Percentiles rank a stretch among this genome's conserved stretches.
Evolutionary conservation across 805 yeast genomes (phyloP).

Genomic region (Tetrapisispora iriomotensis): DNA sequence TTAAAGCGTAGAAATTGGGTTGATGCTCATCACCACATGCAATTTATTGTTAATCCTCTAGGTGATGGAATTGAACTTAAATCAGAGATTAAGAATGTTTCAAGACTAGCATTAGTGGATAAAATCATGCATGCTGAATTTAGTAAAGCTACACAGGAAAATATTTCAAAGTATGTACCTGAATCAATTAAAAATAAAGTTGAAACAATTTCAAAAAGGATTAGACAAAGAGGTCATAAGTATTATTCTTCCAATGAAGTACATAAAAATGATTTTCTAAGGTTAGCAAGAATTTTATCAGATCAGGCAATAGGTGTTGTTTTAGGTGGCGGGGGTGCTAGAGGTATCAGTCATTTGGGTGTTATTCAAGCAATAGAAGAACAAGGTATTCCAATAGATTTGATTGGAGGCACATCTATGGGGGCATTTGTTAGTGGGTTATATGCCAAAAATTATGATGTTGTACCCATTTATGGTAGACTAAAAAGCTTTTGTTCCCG

Average conservation of each 20-base stretch:
- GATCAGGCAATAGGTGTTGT: slow-evolving; percentile 93
- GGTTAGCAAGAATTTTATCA: slow-evolving; percentile 80
- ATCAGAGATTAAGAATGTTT: slow-evolving; percentile 12
- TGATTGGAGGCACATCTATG: slow-evolving; percentile 93
- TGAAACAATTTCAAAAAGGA: slow-evolving; percentile 29
- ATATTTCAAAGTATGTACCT: slow-evolving; percentile 25
- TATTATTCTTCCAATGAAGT: slow-evolving; percentile 29
- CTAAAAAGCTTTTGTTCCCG: slow-evolving; percentile 80
- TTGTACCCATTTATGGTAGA: slow-evolving; percentile 84
- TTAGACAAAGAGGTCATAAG: slow-evolving; percentile 17
- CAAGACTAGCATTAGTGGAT: slow-evolving; percentile 17
- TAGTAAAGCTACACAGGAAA: slow-evolving; percentile 24
- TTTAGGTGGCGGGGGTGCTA: slow-evolving; percentile 95
- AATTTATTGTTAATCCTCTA: slow-evolving; percentile 34
- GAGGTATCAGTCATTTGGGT: slow-evolving; percentile 90
- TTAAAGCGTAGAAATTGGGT: slow-evolving; percentile 82
- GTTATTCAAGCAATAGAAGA: slow-evolving; percentile 85
- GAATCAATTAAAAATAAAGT: slow-evolving; percentile 30
- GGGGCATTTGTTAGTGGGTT: slow-evolving; percentile 95
- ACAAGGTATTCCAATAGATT: slow-evolving; percentile 85
- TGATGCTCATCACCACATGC: slow-evolving; percentile 85
- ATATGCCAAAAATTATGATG: slow-evolving; percentile 84
- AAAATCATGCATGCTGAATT: slow-evolving; percentile 25
- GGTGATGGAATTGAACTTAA: slow-evolving; percentile 14
- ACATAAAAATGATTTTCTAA: slow-evolving; percentile 79